Evolutionary conservation across 441 rosid genomes (phyloP).

Genomic region (Croton laevigatus): DNA sequence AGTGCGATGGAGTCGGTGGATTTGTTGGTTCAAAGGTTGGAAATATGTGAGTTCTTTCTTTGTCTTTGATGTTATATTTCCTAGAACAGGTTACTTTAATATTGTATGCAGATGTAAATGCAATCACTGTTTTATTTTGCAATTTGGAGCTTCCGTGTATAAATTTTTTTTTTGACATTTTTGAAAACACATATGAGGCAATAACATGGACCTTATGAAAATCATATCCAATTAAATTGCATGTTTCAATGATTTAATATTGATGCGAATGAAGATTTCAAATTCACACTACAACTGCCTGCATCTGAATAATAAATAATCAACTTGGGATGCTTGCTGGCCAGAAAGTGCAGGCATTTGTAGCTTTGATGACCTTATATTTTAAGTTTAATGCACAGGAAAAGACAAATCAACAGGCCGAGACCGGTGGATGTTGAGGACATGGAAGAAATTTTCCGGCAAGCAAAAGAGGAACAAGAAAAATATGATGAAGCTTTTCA

Average conservation of each 20-base stretch:
- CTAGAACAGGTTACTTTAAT: background rate
- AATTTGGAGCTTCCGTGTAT: background rate
- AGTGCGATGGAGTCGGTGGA: constrained; percentile 66
- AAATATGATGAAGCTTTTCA: constrained; percentile 55
- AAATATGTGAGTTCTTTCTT: constrained; percentile 51
- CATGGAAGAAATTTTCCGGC: constrained; percentile 63
- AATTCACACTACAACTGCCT: background rate
- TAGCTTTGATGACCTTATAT: background rate
- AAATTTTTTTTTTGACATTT: background rate
- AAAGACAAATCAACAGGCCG: constrained; percentile 71
- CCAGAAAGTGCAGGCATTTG: background rate
- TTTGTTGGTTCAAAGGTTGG: constrained; percentile 82
- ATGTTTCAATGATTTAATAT: background rate
- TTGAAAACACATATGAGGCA: background rate
- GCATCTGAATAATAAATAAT: constrained; percentile 3
- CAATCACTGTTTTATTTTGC: background rate
- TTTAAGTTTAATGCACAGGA: constrained; percentile 34
- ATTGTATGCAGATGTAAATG: background rate
- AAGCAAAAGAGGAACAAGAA: constrained; percentile 77
- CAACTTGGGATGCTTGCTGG: background rate
- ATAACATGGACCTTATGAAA: background rate
- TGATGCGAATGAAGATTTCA: background rate
- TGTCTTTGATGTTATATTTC: constrained; percentile 1
- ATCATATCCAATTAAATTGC: background rate
- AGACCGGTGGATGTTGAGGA: constrained; percentile 64